These are phyloP conservation scores for Leptodontidium sp. DNA, from an alignment of 2,329 filamentous ascomycete species.

Conservation along the genomic window DNA sequence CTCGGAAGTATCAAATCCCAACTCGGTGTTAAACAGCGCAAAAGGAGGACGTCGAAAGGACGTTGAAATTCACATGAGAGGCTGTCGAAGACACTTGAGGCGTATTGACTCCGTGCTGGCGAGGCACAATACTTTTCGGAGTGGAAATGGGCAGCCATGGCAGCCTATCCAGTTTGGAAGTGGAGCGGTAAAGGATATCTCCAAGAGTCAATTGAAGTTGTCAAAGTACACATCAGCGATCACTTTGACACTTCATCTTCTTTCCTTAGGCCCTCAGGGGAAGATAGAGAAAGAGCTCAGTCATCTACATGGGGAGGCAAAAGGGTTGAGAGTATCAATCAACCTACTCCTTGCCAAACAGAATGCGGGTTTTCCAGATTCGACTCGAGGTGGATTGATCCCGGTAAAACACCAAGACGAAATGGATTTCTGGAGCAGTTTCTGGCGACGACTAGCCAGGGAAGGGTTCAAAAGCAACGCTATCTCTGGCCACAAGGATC, in stretches of 20 bases:
- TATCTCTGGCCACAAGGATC: conserved; percentile 60
- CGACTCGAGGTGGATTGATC: conserved; percentile 34
- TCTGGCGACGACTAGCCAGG: conserved; percentile 60
- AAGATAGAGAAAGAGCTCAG: conserved; percentile 23
- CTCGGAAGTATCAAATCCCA: conserved; percentile 59
- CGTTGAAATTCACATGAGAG: conserved; percentile 12
- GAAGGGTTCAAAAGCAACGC: conserved; percentile 63
- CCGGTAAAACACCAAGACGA: conserved; percentile 48
- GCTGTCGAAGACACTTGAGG: conserved; percentile 16
- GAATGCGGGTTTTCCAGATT: conserved; percentile 19
- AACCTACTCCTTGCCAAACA: conserved; percentile 24
- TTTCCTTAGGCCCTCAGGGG: conserved; percentile 28
- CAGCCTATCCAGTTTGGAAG: conserved; percentile 25
- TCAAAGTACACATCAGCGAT: conserved; percentile 28
- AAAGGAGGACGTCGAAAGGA: conserved; percentile 21
- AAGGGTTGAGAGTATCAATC: conserved; percentile 16
- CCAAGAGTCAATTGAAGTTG: conserved; percentile 19
- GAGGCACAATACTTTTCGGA: background rate
- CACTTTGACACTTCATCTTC: conserved; percentile 26
- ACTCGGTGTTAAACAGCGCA: conserved; percentile 58
- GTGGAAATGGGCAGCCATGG: background rate
- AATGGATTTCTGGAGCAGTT: conserved; percentile 61
- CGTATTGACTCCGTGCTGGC: conserved; percentile 1
- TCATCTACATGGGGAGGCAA: conserved; percentile 15
- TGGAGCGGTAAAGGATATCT: conserved; percentile 24